Evolutionary conservation across 768 basidiomycete genomes (phyloP).

Genomic region (Naganishia kalamii): DNA sequence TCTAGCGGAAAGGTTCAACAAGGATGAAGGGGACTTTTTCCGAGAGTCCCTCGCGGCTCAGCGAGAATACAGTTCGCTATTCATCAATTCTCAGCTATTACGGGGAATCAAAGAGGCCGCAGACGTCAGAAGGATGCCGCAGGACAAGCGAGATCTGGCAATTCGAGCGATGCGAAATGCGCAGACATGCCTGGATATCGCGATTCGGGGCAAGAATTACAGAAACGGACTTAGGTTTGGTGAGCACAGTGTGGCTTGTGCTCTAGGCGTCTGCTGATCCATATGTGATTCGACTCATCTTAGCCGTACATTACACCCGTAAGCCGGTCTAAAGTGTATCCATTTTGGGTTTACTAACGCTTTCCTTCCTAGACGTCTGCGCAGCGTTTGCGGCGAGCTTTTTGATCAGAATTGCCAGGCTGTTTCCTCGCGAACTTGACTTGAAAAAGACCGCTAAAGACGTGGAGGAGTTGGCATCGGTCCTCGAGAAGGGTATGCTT

Average conservation of each 20-base stretch:
- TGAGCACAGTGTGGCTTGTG: slow-evolving; percentile 41
- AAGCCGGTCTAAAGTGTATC: slow-evolving; percentile 22
- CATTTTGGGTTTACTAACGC: slow-evolving; percentile 57
- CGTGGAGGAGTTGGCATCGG: slow-evolving; percentile 67
- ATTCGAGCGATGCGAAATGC: slow-evolving; percentile 78
- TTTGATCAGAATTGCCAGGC: slow-evolving; percentile 71
- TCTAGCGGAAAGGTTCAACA: slow-evolving; percentile 50
- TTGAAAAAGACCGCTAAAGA: slow-evolving; percentile 64
- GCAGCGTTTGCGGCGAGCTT: slow-evolving; percentile 91
- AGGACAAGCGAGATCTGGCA: slow-evolving; percentile 69
- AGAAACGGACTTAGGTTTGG: slow-evolving; percentile 89
- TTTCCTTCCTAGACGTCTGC: slow-evolving; percentile 85
- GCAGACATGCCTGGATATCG: slow-evolving; percentile 71
- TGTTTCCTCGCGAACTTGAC: slow-evolving; percentile 83
- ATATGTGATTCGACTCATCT: not conserved
- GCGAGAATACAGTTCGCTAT: slow-evolving; percentile 35
- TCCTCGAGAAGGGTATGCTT: slow-evolving; percentile 70
- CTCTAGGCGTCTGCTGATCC: not conserved
- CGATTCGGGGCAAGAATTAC: slow-evolving; percentile 62
- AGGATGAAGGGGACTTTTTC: slow-evolving; percentile 66
- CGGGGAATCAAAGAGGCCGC: slow-evolving; percentile 67
- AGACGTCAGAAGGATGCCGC: slow-evolving; percentile 77
- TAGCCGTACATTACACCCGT: slow-evolving; percentile 47
- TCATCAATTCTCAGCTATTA: slow-evolving; percentile 45
- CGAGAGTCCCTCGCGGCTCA: slow-evolving; percentile 55